These are phyloP conservation scores for Suillus subaureus DNA, from an alignment of 768 basidiomycete species.

Conservation along the genomic window DNA sequence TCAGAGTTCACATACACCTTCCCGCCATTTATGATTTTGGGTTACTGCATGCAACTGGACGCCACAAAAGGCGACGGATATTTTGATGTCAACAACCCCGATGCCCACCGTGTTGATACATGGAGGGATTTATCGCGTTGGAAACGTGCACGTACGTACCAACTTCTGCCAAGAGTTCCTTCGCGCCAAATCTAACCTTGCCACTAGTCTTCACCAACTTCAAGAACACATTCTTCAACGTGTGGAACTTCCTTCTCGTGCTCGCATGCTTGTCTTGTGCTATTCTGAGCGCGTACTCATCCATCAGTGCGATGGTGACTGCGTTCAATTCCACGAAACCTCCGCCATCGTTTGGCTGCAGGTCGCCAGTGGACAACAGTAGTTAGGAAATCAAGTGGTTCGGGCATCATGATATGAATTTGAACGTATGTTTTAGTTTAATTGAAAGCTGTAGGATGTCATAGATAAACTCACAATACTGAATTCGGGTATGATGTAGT, in stretches of 20 bases:
- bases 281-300: conserved; percentile 46
- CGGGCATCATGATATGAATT: not conserved
- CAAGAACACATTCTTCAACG: conserved; percentile 45
- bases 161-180: not conserved
- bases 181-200: conserved; percentile 5
- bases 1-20: conserved; percentile 41
- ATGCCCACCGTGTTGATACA: conserved; percentile 28
- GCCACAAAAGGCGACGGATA: conserved; percentile 26
- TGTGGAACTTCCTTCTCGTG: conserved; percentile 50
- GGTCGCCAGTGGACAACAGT: conserved; percentile 34
- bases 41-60: conserved; percentile 32
- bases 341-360: conserved; percentile 58
- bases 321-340: conserved; percentile 41
- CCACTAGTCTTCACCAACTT: conserved; percentile 18
- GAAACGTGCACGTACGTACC: conserved; percentile 30
- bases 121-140: conserved; percentile 33
- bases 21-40: conserved; percentile 40
- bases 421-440: not conserved
- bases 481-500: not conserved
- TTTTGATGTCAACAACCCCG: conserved; percentile 30
- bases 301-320: conserved; percentile 46
- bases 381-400: not conserved
- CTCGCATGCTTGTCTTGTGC: conserved; percentile 52
- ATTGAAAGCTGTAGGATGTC: not conserved
- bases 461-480: not conserved